Conservation (phyloP, 352 stramenopile species). For the Globisporangium emineosum region DNA sequence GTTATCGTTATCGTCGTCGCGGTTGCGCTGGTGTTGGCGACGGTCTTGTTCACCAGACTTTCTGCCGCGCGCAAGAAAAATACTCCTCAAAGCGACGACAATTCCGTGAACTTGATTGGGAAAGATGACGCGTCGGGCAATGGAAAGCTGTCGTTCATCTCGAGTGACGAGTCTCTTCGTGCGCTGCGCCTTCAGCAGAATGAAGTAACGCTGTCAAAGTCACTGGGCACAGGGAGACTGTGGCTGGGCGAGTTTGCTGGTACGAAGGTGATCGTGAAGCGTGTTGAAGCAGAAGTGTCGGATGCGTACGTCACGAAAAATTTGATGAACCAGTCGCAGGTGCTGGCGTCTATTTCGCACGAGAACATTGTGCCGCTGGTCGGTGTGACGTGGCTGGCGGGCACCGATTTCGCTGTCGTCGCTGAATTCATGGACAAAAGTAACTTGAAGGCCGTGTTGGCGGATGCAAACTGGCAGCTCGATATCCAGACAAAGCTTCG, state of each 20-base stretch:
- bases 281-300: constrained; percentile 55
- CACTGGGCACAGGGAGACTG: constrained; percentile 36
- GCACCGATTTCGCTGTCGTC: constrained; percentile 71
- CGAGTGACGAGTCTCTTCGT: constrained; percentile 57
- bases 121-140: constrained; percentile 42
- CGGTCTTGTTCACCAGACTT: constrained; percentile 30
- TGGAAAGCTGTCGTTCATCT: constrained; percentile 49
- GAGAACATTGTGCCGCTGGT: not conserved
- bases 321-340: constrained; percentile 28
- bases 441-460: constrained; percentile 56
- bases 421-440: constrained; percentile 76
- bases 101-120: constrained; percentile 42
- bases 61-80: constrained; percentile 25
- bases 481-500: constrained; percentile 50
- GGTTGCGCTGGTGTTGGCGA: constrained; percentile 33
- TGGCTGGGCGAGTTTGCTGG: constrained; percentile 31
- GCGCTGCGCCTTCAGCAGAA: constrained; percentile 45
- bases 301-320: constrained; percentile 54
- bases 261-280: constrained; percentile 60
- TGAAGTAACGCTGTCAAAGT: constrained; percentile 58
- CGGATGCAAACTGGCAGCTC: constrained; percentile 50
- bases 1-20: constrained; percentile 48
- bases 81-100: constrained; percentile 15
- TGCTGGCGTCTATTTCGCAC: constrained; percentile 5
- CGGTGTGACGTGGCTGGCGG: constrained; percentile 21